These are phyloP conservation scores for Arthrobotrys musiformis DNA, from an alignment of 2,329 filamentous ascomycete species.

Conservation along the genomic window DNA sequence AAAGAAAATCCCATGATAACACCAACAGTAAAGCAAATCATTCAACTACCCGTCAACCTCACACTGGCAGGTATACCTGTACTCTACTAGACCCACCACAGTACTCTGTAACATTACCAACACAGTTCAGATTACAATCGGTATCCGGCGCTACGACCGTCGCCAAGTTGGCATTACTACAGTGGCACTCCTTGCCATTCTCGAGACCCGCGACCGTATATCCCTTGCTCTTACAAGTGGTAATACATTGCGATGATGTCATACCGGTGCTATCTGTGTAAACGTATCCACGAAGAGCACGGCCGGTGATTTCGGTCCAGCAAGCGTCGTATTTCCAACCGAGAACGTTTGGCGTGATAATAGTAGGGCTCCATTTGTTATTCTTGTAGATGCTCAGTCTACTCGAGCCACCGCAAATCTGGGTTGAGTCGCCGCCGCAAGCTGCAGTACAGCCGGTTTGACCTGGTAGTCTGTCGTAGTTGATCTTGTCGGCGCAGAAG, in stretches of 20 bases:
- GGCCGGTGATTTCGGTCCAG: slow-evolving; percentile 32
- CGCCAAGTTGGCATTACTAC: slow-evolving; percentile 22
- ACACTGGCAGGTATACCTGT: slow-evolving; percentile 33
- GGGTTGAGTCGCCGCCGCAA: slow-evolving; percentile 57
- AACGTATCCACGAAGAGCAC: slow-evolving; percentile 29
- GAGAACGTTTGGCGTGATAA: slow-evolving; percentile 15
- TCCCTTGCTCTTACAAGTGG: slow-evolving; percentile 29
- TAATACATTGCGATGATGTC: slow-evolving; percentile 15
- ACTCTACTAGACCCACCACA: slow-evolving; percentile 27
- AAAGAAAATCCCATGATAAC: slow-evolving; percentile 3
- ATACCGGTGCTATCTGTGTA: slow-evolving; percentile 27
- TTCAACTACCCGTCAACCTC: neutral
- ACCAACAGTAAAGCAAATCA: neutral
- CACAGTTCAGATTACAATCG: slow-evolving; percentile 28
- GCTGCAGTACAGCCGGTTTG: slow-evolving; percentile 56
- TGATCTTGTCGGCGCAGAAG: slow-evolving; percentile 37
- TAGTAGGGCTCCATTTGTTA: slow-evolving; percentile 17
- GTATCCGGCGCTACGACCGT: neutral
- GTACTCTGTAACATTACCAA: slow-evolving; percentile 33
- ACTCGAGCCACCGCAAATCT: slow-evolving; percentile 58
- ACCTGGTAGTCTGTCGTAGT: slow-evolving; percentile 19
- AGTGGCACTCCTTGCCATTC: slow-evolving; percentile 34
- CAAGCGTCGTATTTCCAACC: slow-evolving; percentile 32
- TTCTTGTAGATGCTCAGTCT: slow-evolving; percentile 58
- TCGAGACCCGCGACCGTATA: slow-evolving; percentile 28